Evolutionary conservation across 2,329 filamentous ascomycete species (phyloP).

Genomic region (Ascochyta fabae): DNA sequence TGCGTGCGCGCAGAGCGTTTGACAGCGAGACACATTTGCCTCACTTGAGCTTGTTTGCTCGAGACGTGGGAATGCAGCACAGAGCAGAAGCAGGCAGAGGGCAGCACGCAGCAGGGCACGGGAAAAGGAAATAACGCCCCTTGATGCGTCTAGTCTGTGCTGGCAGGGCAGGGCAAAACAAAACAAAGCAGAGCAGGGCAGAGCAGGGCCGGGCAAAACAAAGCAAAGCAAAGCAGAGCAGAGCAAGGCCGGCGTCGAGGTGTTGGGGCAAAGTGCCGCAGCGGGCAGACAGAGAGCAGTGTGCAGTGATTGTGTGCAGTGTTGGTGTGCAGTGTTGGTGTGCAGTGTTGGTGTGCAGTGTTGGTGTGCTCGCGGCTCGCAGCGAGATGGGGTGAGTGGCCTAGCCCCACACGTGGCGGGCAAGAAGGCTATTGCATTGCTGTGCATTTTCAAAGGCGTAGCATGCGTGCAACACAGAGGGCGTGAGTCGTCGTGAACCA

Average conservation of each 20-base stretch:
- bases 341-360: conserved; percentile 2
- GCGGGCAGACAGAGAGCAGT: no score
- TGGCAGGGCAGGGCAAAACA: conserved; percentile 11
- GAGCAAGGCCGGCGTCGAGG: conserved; percentile 13
- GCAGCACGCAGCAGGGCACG: not conserved
- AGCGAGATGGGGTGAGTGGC: not conserved
- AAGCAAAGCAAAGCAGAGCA: no score
- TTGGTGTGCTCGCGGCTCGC: conserved; percentile 9
- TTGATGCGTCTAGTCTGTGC: conserved; percentile 9
- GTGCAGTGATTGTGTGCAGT: not conserved
- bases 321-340: conserved; percentile 3
- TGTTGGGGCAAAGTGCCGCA: conserved; percentile 22
- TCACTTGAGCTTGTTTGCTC: conserved; percentile 22
- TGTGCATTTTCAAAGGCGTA: no score
- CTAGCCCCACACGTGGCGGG: no score
- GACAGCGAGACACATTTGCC: conserved; percentile 15
- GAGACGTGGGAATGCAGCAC: not conserved
- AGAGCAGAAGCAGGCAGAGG: not conserved
- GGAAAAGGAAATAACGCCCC: conserved; percentile 4
- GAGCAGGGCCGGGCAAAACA: no score
- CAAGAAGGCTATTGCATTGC: no score
- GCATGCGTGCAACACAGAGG: no score
- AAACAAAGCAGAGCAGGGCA: no score
- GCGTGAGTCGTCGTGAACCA: no score
- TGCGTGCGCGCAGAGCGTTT: conserved; percentile 11